Evolutionary conservation across 225 moss, liverwort and hornwort genomes (phyloP), one percentile per base, ranked within the genome.

Genomic region (Pseudisothecium myosuroides): DNA sequence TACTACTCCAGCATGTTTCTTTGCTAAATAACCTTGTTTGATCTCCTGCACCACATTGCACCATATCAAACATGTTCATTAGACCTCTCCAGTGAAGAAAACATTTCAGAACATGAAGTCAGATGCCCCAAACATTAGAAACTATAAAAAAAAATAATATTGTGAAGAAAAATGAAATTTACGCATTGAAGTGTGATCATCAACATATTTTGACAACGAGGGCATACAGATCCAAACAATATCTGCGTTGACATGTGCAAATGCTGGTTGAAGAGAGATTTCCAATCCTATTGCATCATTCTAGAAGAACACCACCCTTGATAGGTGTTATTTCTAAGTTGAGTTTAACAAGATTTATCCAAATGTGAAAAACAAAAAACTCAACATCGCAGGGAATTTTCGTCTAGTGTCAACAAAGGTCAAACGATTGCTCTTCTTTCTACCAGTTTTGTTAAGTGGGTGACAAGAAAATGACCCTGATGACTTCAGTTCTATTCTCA

Each of bases 1-100:
- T 34, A 95, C 79, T 26, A 95, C 88, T 11, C 18, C 74, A n/a
- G 89, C 94, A 82, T 98, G 98, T 54, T 89, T 72, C 21, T 17
- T 58, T 58, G 96, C 93, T 36, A 96, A 85, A 45, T 36, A 92
- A 27, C 96, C 98, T 94, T 96, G 96, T 83, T 96, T 98, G 73
- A 93, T 94, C 89, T 98, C 98, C 91, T 95, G 91, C 75, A 93
- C 17, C 61, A 37, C 65, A 80, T 74, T 95, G 91, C 75, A 93
- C 17, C 61, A 37, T 60, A 80, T 74, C 68, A 71, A 76, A 20
- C 63, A 62, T 50, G 23, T 8, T 84, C 71, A 80, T 29, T 31
- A 27, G 41, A 47, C 62, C 54, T 61, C 52, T 62, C 11, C 6
- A 85, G 5, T 49, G 23, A 71, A 24, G 9, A 63, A 26, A 19